Evolutionary conservation across 1,139 yeast genomes (phyloP).

Genomic region (Sugiyamaella castrensis): DNA sequence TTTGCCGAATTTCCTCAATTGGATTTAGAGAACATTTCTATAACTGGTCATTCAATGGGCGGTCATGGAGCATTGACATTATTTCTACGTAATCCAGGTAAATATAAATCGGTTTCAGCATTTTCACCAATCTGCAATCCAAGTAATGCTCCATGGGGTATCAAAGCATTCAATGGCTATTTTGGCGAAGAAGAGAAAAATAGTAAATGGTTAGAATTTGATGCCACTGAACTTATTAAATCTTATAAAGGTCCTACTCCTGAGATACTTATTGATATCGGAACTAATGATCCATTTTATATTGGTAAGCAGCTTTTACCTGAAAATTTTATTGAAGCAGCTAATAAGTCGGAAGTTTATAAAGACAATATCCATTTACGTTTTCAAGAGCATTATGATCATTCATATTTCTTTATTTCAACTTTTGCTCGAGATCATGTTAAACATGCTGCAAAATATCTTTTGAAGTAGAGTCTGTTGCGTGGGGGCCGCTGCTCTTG

Average conservation of each 20-base stretch:
- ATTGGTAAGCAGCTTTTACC: slow-evolving; percentile 70
- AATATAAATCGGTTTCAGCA: slow-evolving; percentile 80
- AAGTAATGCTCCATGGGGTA: slow-evolving; percentile 74
- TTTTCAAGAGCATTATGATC: slow-evolving; percentile 83
- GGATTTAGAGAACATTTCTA: slow-evolving; percentile 59
- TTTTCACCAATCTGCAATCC: slow-evolving; percentile 92
- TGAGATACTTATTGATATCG: slow-evolving; percentile 78
- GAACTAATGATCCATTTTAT: slow-evolving; percentile 71
- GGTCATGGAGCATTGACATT: slow-evolving; percentile 90
- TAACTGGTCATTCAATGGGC: slow-evolving; percentile 98
- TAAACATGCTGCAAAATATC: slow-evolving; percentile 75
- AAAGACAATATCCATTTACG: slow-evolving; percentile 60
- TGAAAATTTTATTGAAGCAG: slow-evolving; percentile 66
- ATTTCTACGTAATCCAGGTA: slow-evolving; percentile 68
- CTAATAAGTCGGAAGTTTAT: slow-evolving; percentile 50
- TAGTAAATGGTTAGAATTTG: slow-evolving; percentile 66
- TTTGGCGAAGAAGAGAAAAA: slow-evolving; percentile 56
- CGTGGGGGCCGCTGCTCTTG: background rate
- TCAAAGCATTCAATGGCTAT: slow-evolving; percentile 76
- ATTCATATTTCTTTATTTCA: slow-evolving; percentile 82
- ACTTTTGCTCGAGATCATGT: slow-evolving; percentile 83
- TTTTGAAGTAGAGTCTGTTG: slow-evolving; percentile 29
- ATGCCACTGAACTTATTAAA: slow-evolving; percentile 73
- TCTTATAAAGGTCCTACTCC: slow-evolving; percentile 51
- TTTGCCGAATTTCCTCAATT: slow-evolving; percentile 46